Evolutionary conservation across 225 moss, liverwort and hornwort species (phyloP), one percentile per base, ranked within the genome.

Genomic region (Pseudoscleropodium purum): DNA sequence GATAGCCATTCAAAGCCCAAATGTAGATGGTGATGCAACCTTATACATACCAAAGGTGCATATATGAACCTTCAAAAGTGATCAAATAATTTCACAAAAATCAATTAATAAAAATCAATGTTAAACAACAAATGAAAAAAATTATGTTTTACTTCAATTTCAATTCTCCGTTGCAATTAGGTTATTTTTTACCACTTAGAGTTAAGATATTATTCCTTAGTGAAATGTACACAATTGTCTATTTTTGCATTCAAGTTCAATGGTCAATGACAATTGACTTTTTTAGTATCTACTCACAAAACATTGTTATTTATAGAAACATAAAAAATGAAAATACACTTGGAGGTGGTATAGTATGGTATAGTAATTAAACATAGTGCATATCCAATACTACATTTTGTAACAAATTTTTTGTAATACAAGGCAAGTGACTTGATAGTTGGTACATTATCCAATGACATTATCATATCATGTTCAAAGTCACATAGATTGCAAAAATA

Each of bases 131-230:
- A 74, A 18, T 4, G 6, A 12, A 31, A 75, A 49, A 75, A 19
- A 56, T 7, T 7, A 49, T 19, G 0, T 1, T 49, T 5, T 47
- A 6, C 7, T 75, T 49, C 19, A 47, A 31, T 49, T 1, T 75
- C 19, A 31, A 31, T 19, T 19, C 18, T 18, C 11, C 4, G 18
- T 18, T 75, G 75, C 9, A 6, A 31, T 30, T 19, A 47, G 4
- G 1, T 18, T 30, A 30, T 30, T 18, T 16, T 30, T 75, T 29
- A 9, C 18, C 4, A 11, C 0, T 31, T 18, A 18, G 10, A 75
- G 0, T 30, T 7, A 15, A 45, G 4, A 47, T 31, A 18, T 75
- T 75, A 7, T 47, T 18, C 4, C 0, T 47, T 30, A 9, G 18
- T 18, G 2, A 45, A 9, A 43, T 3, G 43, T 43, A 73, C 1